These are phyloP conservation scores for Aspergillus biplanus DNA, from an alignment of 495 filamentous ascomycete genomes.

Conservation along the genomic window DNA sequence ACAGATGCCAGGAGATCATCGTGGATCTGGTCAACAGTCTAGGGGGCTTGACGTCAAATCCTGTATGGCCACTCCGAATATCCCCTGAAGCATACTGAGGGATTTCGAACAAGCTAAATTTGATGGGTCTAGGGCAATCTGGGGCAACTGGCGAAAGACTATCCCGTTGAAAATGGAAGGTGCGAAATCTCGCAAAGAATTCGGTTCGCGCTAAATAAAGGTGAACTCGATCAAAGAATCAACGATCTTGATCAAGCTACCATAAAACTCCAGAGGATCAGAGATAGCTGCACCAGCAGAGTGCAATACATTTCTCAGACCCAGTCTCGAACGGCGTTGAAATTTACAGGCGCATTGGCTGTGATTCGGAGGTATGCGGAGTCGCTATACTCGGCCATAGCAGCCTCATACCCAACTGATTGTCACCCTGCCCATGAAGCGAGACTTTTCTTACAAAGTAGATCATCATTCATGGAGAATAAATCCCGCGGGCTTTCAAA, in stretches of 20 bases:
- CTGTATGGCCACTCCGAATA: neutral
- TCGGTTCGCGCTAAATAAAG: constrained; percentile 12
- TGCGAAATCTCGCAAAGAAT: constrained; percentile 28
- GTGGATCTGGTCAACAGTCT: neutral
- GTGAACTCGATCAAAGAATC: constrained; percentile 14
- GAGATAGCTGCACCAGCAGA: neutral
- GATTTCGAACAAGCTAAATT: neutral
- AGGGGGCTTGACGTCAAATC: constrained; percentile 1
- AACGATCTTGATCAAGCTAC: constrained; percentile 7
- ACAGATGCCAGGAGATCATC: constrained; percentile 1
- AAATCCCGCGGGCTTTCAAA: neutral
- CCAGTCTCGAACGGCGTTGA: neutral
- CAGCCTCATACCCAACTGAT: neutral
- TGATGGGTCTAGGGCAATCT: neutral
- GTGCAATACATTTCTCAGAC: neutral
- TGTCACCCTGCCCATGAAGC: constrained; percentile 14
- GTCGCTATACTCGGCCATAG: constrained; percentile 11
- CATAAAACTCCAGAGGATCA: constrained; percentile 7
- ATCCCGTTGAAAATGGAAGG: constrained; percentile 2
- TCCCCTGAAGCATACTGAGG: neutral
- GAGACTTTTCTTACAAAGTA: constrained; percentile 11
- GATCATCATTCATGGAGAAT: neutral
- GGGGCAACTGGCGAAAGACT: neutral
- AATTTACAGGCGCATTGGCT: constrained; percentile 1
- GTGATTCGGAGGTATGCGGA: constrained; percentile 1